These are phyloP conservation scores for Gilbertella persicaria DNA, from an alignment of 371 early-diverging fungal species.

Conservation along the genomic window DNA sequence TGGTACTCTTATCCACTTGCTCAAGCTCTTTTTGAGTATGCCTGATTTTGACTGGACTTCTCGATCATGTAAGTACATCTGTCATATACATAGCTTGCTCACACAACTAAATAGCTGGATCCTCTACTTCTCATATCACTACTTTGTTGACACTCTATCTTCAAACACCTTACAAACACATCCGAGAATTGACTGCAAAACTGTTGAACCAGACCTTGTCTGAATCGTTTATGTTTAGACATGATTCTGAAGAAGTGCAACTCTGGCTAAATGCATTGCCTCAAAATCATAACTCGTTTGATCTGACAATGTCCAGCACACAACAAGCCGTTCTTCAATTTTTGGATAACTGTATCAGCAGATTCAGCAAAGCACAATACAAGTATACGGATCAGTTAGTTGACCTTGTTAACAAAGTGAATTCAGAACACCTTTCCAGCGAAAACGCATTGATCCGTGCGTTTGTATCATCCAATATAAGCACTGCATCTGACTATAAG, in stretches of 20 bases:
- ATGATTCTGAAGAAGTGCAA: constrained; percentile 60
- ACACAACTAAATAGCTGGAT: constrained; percentile 32
- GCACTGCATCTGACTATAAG: constrained; percentile 12
- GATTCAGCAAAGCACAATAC: constrained; percentile 62
- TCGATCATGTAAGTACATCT: constrained; percentile 55
- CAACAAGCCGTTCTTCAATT: constrained; percentile 58
- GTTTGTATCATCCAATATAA: constrained; percentile 9
- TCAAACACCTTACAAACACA: constrained; percentile 50
- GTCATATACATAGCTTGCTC: neutral
- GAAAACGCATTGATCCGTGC: constrained; percentile 1
- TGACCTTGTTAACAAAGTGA: constrained; percentile 29
- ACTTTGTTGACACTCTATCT: constrained; percentile 62
- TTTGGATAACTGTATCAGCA: constrained; percentile 64
- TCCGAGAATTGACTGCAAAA: constrained; percentile 50
- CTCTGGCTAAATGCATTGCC: constrained; percentile 69
- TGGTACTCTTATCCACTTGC: constrained; percentile 57
- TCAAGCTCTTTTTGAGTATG: constrained; percentile 61
- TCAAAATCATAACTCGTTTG: constrained; percentile 11
- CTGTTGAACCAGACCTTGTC: constrained; percentile 54
- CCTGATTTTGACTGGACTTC: constrained; percentile 72
- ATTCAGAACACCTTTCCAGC: neutral
- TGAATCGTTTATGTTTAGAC: constrained; percentile 66
- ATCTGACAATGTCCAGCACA: constrained; percentile 27
- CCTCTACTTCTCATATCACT: constrained; percentile 59
- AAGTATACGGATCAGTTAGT: constrained; percentile 63